Base-by-base conservation (phyloP, 1,284 basidiomycete genomes). In the Hymenochaete sp. region DNA sequence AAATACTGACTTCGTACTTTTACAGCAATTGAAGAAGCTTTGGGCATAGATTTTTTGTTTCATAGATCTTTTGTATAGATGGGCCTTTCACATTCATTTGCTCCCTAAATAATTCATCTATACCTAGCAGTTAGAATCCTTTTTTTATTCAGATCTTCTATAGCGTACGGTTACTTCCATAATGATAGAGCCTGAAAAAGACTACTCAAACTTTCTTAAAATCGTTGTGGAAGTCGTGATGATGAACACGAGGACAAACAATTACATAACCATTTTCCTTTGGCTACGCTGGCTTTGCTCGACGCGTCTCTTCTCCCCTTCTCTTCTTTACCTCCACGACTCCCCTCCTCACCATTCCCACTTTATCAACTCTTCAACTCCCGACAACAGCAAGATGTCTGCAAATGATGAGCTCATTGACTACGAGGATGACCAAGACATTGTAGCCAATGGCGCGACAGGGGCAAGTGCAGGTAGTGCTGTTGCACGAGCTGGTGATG, bases 371-470 rank as follows among this genome's bases (percentile, higher is more conserved):
- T 49, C 49, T 47, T 33, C 47, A 2, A 42, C 38, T 18, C 76
- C 82, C 70, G 84, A 87, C 67, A 84, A 84, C 64, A 35, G n/a
- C n/a, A n/a, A n/a, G n/a, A n/a, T n/a, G n/a, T n/a, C n/a, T n/a
- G n/a, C n/a, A n/a, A 38, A 16, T 14, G 84, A 88, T 61, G 84
- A 88, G 57, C 78, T 88, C 42, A 84, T 88, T 64, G 92, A 95
- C 72, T 95, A 93, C 75, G 91, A 93, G 64, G 91, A 97, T 62
- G 91, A 93, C 62, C 85, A 93, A 59, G 89, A 93, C 60, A 73
- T 86, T 53, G 74, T 82, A 56, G 74, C 84, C 49, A 80, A 77
- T 52, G 75, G 77, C 52, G 66, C 71, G 38, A 66, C 73, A 33
- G 67, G 71, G 28, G 61, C 69, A 18, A 65, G 72, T 45, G 64